Percentiles rank a stretch among this genome's conserved stretches.
Evolutionary conservation across 495 filamentous ascomycete genomes (phyloP).

Genomic region (Bacidia gigantensis): DNA sequence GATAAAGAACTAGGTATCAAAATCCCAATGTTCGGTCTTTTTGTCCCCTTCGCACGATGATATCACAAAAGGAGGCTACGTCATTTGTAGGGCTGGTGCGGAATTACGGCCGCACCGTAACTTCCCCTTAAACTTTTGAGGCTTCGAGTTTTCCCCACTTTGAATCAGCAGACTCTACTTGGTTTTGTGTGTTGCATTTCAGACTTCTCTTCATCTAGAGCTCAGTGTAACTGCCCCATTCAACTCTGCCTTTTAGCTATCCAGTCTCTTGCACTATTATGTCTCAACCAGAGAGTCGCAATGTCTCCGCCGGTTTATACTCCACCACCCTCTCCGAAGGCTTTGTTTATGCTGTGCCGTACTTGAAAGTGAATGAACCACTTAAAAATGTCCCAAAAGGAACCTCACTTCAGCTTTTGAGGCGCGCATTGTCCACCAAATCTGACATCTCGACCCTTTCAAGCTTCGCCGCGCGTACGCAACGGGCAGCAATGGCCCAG

Average conservation of each 20-base stretch:
- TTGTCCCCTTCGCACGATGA: not conserved
- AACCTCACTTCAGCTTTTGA: not conserved
- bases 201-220: too few relatives aligned
- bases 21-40: not conserved
- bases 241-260: too few relatives aligned
- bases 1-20: too few relatives aligned
- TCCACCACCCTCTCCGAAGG: slow-evolving; percentile 4
- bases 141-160: too few relatives aligned
- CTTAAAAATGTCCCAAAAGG: not conserved
- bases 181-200: too few relatives aligned
- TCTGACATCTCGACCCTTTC: slow-evolving; percentile 2
- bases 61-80: not conserved
- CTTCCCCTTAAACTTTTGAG: too few relatives aligned
- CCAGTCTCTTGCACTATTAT: too few relatives aligned
- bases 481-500: not conserved
- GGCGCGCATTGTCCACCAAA: not conserved
- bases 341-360: not conserved
- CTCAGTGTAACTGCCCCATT: too few relatives aligned
- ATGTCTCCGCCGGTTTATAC: not conserved
- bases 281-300: not conserved
- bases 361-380: not conserved
- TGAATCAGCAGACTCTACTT: too few relatives aligned
- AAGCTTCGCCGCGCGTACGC: not conserved
- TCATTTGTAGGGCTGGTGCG: not conserved
- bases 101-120: not conserved